Base-by-base conservation (phyloP, 176 grass and related monocot genomes). In the Elaeis guineensis region DNA sequence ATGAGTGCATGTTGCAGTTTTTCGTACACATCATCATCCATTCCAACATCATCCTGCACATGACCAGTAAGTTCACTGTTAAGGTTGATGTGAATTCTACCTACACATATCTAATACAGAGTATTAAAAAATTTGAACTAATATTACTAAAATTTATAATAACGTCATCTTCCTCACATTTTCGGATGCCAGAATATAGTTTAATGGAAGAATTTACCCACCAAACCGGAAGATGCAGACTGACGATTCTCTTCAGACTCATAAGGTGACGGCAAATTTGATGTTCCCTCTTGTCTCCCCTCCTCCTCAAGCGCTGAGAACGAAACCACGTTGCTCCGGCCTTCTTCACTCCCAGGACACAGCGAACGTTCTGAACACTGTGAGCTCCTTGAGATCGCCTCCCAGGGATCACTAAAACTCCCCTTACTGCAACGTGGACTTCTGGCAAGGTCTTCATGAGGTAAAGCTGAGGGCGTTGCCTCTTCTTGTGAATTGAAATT, bases 21-120 rank as follows among this genome's bases (percentile, higher is more conserved):
- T 59, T 75, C 69, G 67, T 73, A 65, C 57, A 65, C 17, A 55
- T 82, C 78, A 22, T 75, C 63, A 51, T 73, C 55, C 16, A 57
- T 19, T 16, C 16, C 17, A 25, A 18, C 50, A 65, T 73, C 72
- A 24, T 58, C 69, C 80, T 81, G 44, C 55, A 75, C 35, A 44
- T 14, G 1, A 44, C 35, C 35, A 77, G 57, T 54, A 2, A 65
- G 64, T 30, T 54, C 23, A 30, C 18, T 24, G 11, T 44, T 44
- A 12, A 44, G 35, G 9, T 44, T 9, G 11, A 44, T 12, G 35
- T 9, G 35, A 12, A 44, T 44, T 44, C 35, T 14, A 11, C 35
- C 8, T 14, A 14, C 8, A 44, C 11, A 44, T 44, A 44, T 2
- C 35, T 3, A 3, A 44, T 12, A 2, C 8, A 44, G 8, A 14